Evolutionary conservation across 2,329 filamentous ascomycete genomes (phyloP).

Genomic region (Chrysoporthe deuterocubensis): DNA sequence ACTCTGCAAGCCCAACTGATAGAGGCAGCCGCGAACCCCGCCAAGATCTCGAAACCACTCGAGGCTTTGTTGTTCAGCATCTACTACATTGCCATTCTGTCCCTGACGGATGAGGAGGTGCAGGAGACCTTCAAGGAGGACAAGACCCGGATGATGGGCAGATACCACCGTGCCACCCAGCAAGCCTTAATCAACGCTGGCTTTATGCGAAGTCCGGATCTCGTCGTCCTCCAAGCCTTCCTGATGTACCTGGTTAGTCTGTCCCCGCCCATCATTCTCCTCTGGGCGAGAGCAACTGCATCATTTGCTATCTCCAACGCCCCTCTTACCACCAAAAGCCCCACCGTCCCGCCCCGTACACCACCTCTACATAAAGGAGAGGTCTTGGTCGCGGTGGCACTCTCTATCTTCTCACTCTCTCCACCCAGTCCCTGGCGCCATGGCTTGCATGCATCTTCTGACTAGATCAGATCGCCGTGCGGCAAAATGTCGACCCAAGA

Average conservation of each 20-base stretch:
- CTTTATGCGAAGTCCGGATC: conserved; percentile 68
- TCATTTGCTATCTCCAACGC: no score
- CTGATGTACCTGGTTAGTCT: conserved; percentile 66
- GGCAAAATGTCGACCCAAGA: conserved; percentile 63
- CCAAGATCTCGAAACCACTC: conserved; percentile 58
- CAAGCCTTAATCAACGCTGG: conserved; percentile 69
- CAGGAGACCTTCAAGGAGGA: conserved; percentile 55
- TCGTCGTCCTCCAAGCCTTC: conserved; percentile 69
- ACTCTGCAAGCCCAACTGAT: conserved; percentile 68
- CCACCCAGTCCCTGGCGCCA: not conserved
- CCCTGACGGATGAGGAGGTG: conserved; percentile 60
- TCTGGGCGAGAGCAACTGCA: not conserved
- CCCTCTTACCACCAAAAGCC: no score
- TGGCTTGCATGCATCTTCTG: conserved; percentile 28
- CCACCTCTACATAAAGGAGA: no score
- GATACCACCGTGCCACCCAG: conserved; percentile 62
- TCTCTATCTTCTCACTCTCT: not conserved
- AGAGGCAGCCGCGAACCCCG: conserved; percentile 60
- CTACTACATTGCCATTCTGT: conserved; percentile 62
- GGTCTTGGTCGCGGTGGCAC: no score
- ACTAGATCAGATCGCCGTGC: conserved; percentile 54
- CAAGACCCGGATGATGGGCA: conserved; percentile 53
- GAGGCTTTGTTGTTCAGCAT: conserved; percentile 72
- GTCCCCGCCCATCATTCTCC: not conserved
- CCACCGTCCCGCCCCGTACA: no score